Conservation (phyloP, 2,329 filamentous ascomycete species). For the Parafenestella ontariensis region DNA sequence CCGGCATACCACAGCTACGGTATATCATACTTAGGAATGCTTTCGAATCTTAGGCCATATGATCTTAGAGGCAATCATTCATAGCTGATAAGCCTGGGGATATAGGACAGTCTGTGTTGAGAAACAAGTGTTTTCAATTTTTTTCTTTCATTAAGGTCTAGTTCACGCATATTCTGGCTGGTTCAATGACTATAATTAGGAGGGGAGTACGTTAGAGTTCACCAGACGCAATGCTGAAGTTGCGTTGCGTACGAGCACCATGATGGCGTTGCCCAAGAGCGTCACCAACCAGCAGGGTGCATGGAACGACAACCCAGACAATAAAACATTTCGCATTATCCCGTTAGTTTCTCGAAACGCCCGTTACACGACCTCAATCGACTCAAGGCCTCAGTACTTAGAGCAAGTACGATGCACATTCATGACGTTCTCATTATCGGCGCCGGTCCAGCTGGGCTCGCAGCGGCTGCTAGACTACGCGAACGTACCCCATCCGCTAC, state of each 20-base stretch:
- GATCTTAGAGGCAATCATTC: background rate
- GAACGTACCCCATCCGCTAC: conserved; percentile 78
- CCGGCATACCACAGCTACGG: background rate
- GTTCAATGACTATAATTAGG: no score
- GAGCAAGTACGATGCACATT: conserved; percentile 35
- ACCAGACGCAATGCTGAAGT: no score
- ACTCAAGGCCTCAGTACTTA: background rate
- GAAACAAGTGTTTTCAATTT: no score
- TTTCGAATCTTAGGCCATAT: background rate
- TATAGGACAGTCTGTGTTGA: no score
- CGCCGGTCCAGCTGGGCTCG: conserved; percentile 75
- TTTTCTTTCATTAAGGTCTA: no score
- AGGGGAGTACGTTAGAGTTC: no score
- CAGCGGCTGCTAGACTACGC: conserved; percentile 73
- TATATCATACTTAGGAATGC: background rate
- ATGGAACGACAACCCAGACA: background rate
- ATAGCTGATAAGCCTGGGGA: background rate
- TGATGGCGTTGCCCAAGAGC: conserved; percentile 24
- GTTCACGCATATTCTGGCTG: no score
- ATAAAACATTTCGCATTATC: background rate
- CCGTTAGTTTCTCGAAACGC: background rate
- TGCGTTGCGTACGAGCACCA: conserved; percentile 27
- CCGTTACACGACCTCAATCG: background rate
- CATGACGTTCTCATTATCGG: conserved; percentile 77
- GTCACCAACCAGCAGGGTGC: conserved; percentile 32